phyloP scores from a whole-genome alignment of 2,329 filamentous ascomycete species.

The Xylariales sp. region DNA sequence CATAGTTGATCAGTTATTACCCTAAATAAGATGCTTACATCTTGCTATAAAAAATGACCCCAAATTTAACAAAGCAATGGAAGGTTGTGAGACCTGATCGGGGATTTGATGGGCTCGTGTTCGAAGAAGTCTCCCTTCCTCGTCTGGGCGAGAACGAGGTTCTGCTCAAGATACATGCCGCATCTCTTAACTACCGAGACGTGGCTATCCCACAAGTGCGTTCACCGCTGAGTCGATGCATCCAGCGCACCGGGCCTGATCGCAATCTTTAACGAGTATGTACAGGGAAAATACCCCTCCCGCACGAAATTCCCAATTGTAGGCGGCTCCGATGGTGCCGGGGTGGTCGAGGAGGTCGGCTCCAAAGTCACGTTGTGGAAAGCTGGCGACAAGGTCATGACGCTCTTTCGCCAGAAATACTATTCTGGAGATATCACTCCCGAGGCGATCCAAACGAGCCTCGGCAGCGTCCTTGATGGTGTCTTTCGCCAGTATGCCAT shows the following conservation, averaged over 20 bases:
- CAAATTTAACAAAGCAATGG: constrained; percentile 52
- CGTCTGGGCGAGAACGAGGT: constrained; percentile 66
- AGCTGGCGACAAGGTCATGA: constrained; percentile 50
- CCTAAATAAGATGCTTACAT: too few relatives aligned
- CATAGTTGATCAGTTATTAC: too few relatives aligned
- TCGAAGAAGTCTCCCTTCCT: constrained; percentile 50
- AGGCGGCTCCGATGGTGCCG: constrained; percentile 49
- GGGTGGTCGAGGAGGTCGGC: constrained; percentile 48
- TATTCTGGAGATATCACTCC: constrained; percentile 36
- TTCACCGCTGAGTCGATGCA: too few relatives aligned
- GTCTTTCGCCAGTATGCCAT: constrained; percentile 55
- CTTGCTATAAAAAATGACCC: constrained; percentile 14
- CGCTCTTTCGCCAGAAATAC: constrained; percentile 58
- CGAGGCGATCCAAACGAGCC: constrained; percentile 42
- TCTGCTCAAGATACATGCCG: constrained; percentile 58
- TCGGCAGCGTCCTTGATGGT: constrained; percentile 67
- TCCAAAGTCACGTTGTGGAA: constrained; percentile 42
- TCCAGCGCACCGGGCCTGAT: neutral
- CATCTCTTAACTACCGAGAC: constrained; percentile 52
- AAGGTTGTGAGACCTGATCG: constrained; percentile 42
- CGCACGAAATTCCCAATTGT: constrained; percentile 37
- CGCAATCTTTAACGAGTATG: neutral
- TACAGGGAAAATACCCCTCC: constrained; percentile 40
- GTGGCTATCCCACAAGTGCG: constrained; percentile 40
- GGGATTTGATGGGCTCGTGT: constrained; percentile 57